phyloP scores from a whole-genome alignment of 768 basidiomycete species.

The Scleroderma bovista region DNA sequence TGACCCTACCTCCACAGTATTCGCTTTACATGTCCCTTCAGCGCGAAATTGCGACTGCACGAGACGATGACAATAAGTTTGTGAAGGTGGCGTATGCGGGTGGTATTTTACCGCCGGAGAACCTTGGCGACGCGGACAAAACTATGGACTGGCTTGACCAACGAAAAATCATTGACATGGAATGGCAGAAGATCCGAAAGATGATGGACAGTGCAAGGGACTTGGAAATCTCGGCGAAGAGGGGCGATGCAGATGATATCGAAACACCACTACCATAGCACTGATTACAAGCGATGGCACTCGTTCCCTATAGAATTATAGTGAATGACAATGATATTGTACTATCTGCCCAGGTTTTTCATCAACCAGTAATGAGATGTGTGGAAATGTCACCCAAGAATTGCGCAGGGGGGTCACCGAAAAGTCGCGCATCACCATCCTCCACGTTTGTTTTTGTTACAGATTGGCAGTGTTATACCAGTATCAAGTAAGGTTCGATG shows the following conservation, averaged over 20 bases:
- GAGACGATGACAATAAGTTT: slow-evolving; percentile 40
- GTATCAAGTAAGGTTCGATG: no score
- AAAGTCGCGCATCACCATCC: no score
- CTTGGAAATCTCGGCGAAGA: slow-evolving; percentile 48
- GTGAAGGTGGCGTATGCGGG: slow-evolving; percentile 53
- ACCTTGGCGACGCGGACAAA: slow-evolving; percentile 68
- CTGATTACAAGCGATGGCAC: no score
- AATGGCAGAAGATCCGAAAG: slow-evolving; percentile 65
- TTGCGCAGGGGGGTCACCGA: no score
- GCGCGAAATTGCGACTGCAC: slow-evolving; percentile 54
- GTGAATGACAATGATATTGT: no score
- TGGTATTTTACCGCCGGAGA: slow-evolving; percentile 55
- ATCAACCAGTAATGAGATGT: no score
- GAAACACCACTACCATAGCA: not conserved
- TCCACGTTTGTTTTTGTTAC: no score
- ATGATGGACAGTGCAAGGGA: slow-evolving; percentile 72
- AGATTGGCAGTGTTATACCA: no score
- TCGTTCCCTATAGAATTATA: no score
- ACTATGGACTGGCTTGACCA: slow-evolving; percentile 79
- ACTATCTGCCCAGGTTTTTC: no score
- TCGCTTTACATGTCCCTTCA: slow-evolving; percentile 54
- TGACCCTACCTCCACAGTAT: slow-evolving; percentile 39
- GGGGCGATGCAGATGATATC: slow-evolving; percentile 34
- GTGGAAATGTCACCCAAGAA: no score
- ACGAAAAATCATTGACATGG: slow-evolving; percentile 56